Evolutionary conservation across 352 stramenopile genomes (phyloP).

Genomic region (Phytophthora crassamura): DNA sequence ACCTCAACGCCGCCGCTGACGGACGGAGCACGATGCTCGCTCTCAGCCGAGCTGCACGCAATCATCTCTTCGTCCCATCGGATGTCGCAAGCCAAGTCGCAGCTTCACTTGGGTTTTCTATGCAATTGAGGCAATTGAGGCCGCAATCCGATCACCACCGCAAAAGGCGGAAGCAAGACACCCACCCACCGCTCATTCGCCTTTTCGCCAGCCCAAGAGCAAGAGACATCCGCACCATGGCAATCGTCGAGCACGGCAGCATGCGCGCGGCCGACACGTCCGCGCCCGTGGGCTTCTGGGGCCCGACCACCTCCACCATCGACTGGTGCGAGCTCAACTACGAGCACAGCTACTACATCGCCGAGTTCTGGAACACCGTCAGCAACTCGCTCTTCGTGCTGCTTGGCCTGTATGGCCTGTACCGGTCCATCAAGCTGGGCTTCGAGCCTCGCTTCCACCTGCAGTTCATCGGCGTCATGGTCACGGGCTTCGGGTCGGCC

Average conservation of each 20-base stretch:
- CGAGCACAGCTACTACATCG: conserved; percentile 76
- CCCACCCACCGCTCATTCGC: conserved; percentile 12
- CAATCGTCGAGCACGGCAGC: conserved; percentile 16
- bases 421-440: conserved; percentile 61
- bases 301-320: conserved; percentile 74
- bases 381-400: conserved; percentile 85
- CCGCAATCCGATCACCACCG: conserved; percentile 5
- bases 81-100: conserved; percentile 21
- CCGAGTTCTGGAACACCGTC: conserved; percentile 91
- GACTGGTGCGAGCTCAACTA: conserved; percentile 92
- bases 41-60: conserved; percentile 8
- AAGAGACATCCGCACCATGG: conserved; percentile 17
- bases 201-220: conserved; percentile 6
- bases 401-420: conserved; percentile 76
- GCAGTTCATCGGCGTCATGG: conserved; percentile 77
- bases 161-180: conserved; percentile 18
- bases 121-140: conserved; percentile 17
- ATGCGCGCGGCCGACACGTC: conserved; percentile 27
- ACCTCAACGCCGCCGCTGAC: neutral
- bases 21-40: conserved; percentile 4
- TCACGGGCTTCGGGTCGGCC: conserved; percentile 82
- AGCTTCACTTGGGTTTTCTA: conserved; percentile 29
- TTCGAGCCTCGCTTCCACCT: conserved; percentile 83
- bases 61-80: conserved; percentile 2
- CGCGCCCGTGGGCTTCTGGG: conserved; percentile 57